Base-by-base conservation (phyloP, 805 yeast species). In the Teunomyces panamensis region DNA sequence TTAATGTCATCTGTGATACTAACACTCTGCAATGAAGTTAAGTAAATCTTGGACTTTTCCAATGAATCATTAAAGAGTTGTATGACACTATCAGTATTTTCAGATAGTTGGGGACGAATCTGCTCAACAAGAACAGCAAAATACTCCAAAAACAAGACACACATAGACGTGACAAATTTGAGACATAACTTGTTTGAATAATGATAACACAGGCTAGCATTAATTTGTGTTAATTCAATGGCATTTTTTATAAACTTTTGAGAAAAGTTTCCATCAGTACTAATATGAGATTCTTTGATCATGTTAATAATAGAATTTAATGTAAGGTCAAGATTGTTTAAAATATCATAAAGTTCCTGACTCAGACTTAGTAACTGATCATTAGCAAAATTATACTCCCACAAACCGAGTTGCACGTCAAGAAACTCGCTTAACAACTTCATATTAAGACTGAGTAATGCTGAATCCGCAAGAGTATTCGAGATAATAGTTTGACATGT, bases 371-470 rank as follows among this genome's bases (percentile, higher is more conserved):
- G 13, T 9, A 42, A 8, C 9, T 20, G 28, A 5, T 50, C 42
- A n/a, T 29, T 42, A 5, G 41, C 45, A 36, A 45, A 46, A 30
- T 50, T 52, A 33, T 39, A 50, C 28, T 52, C 49, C 56, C 56
- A 52, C 26, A 52, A 44, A 11, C 33, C 42, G 24, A 33, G 37
- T 27, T 34, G 29, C 9, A 28, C 16, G 9, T 14, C 33, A n/a
- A 44, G 34, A n/a, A 35, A 20, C 9, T 24, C 30, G 5, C 13
- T 26, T 10, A 37, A 26, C 8, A 37, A 11, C 6, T 11, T 37
- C 9, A 37, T n/a, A 7, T 37, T 16, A 9, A 37, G 26, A 28
- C 26, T 37, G 7, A 37, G 30, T 14, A 37, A 37, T 11, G 9
- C 8, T 10, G 16, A 11, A 20, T 37, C 30, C 3, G 41, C 24